These are phyloP conservation scores for Tetrastigma voinierianum DNA, from an alignment of 164 flowering plant genomes.

Conservation along the genomic window DNA sequence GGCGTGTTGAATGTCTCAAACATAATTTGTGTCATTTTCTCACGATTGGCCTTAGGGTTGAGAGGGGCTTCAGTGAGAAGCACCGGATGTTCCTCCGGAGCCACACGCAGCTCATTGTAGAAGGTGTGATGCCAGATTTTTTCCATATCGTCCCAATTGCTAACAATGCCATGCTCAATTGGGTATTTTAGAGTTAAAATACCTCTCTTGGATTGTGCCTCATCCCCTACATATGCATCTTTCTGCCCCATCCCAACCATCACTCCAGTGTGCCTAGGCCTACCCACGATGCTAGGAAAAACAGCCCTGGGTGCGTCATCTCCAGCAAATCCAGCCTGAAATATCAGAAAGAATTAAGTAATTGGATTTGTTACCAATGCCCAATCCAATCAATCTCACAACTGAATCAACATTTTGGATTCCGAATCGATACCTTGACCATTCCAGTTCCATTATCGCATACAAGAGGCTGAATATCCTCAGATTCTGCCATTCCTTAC, in stretches of 20 bases:
- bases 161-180: constrained; percentile 76
- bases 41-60: constrained; percentile 80
- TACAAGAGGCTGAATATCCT: constrained; percentile 78
- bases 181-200: constrained; percentile 71
- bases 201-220: constrained; percentile 82
- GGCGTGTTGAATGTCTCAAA: constrained; percentile 79
- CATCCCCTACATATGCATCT: constrained; percentile 78
- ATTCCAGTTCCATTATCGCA: constrained; percentile 88
- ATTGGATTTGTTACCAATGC: too few species aligned
- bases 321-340: background rate
- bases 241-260: constrained; percentile 36
- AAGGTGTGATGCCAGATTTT: constrained; percentile 75
- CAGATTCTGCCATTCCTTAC: constrained; percentile 63
- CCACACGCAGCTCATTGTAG: constrained; percentile 79
- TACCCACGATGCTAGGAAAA: too few species aligned
- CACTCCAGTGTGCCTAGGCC: too few species aligned
- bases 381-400: background rate
- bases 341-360: background rate
- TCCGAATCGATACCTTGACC: constrained; percentile 51
- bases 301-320: too few species aligned
- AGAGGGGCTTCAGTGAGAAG: constrained; percentile 82
- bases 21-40: constrained; percentile 84
- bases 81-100: constrained; percentile 83
- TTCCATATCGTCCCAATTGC: constrained; percentile 84
- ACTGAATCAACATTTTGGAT: background rate